Evolutionary conservation across 805 yeast species (phyloP).

Genomic region (Yueomyces sinensis): DNA sequence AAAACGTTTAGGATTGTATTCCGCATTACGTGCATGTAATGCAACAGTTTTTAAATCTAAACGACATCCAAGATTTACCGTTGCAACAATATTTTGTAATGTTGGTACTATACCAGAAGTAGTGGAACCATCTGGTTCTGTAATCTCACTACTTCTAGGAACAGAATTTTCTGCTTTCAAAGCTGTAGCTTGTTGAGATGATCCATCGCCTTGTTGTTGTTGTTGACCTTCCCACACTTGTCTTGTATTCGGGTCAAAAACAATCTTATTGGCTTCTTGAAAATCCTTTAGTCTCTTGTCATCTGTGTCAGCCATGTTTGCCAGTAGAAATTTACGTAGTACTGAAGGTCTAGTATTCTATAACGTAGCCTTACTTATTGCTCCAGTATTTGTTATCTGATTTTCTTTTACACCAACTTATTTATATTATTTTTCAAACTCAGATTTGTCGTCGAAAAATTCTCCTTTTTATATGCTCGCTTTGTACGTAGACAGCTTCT

Average conservation of each 20-base stretch:
- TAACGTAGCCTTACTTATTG: neutral
- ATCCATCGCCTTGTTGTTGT: conserved; percentile 2
- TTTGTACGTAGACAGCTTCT: neutral
- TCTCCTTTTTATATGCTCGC: neutral
- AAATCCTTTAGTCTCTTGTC: conserved; percentile 22
- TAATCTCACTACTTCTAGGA: conserved; percentile 5
- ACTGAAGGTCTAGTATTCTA: neutral
- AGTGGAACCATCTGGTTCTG: conserved; percentile 45
- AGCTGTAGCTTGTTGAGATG: neutral
- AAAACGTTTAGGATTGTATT: conserved; percentile 95
- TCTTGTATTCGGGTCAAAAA: conserved; percentile 25
- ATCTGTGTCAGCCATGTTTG: conserved; percentile 6
- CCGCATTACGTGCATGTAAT: conserved; percentile 96
- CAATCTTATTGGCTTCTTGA: conserved; percentile 23
- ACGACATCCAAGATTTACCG: conserved; percentile 92
- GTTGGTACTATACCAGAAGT: conserved; percentile 96
- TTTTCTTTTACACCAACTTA: no score
- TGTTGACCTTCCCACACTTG: conserved; percentile 25
- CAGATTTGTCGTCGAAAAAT: neutral
- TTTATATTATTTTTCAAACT: neutral
- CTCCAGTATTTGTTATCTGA: no score
- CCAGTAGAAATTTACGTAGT: neutral
- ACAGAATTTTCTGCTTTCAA: conserved; percentile 1
- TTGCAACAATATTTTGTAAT: conserved; percentile 86
- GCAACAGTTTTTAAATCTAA: conserved; percentile 95